Evolutionary conservation across 2,329 filamentous ascomycete species (phyloP), one percentile per base, ranked within the genome.

Genomic region (Calonectria fujianensis): DNA sequence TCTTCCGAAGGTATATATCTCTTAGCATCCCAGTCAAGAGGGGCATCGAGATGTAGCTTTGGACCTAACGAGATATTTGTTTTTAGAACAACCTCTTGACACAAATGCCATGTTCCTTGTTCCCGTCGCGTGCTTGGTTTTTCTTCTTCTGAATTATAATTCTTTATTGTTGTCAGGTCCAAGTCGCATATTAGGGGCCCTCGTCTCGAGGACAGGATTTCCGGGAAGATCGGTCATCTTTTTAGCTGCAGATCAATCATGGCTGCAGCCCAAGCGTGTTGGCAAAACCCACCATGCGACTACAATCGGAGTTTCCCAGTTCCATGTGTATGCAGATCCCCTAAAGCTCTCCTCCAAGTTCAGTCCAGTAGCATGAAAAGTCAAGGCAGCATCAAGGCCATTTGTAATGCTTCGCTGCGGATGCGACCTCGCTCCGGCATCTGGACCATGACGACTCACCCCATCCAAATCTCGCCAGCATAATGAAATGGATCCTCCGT

Each of bases 241-340:
- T 59, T 63, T 63, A 63, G 57, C 32, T 29, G 57, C 57, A 39
- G 57, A 63, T 63, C 35, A 27, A 63, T 41, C 57, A 63, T 50
- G 24, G 51, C 29, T 7, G 50, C n/a, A 24, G 35, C 13, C 16
- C 29, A 50, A 24, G 48, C 27, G 20, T 31, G 20, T n/a, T 32
- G 3, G 18, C 16, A 41, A 35, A 35, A 45, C 31, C 9, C 20
- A 18, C 61, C 39, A 50, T 41, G 29, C 11, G 59, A 54, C 1
- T n/a, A 45, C 27, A n/a, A 18, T 39, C 54, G 29, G 29, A n/a
- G 8, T 18, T 65, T 50, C 31, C 32, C 37, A 10, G n/a, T 54
- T 35, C 31, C 8, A 50, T 35, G 39, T 41, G 32, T 41, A 24
- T 18, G 32, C 37, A 51, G 66, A 32, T n/a, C 66, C 29, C 16